These are phyloP conservation scores for Malus hybrid DNA, from an alignment of 331 rosid genomes.

Conservation along the genomic window DNA sequence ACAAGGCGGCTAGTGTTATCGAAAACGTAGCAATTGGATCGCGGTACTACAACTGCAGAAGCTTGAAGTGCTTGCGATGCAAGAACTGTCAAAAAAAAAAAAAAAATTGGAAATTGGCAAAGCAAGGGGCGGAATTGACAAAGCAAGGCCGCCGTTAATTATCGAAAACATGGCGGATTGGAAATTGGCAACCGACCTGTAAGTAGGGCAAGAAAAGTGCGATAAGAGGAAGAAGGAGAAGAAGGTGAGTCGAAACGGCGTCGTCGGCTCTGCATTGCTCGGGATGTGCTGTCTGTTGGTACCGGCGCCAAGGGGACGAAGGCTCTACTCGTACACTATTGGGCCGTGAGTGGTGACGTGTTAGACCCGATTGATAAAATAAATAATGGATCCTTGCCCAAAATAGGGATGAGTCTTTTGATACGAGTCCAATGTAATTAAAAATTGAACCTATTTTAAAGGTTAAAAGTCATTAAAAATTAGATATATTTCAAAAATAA, in stretches of 20 bases:
- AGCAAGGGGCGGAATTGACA: not conserved
- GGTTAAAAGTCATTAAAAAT: not conserved
- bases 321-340: not conserved
- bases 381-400: too few relatives aligned
- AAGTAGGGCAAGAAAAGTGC: not conserved
- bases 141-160: not conserved
- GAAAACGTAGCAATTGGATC: constrained; percentile 70
- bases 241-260: constrained; percentile 1
- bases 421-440: too few relatives aligned
- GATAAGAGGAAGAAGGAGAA: not conserved
- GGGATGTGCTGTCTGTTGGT: not conserved
- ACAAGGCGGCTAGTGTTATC: constrained; percentile 75
- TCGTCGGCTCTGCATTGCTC: constrained; percentile 12
- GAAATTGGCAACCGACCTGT: constrained; percentile 7
- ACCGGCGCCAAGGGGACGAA: not conserved
- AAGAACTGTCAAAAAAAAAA: constrained; percentile 37
- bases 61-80: constrained; percentile 32
- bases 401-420: too few relatives aligned
- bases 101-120: not conserved
- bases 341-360: not conserved
- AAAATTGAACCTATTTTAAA: too few relatives aligned
- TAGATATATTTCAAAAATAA: too few relatives aligned
- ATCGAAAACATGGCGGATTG: not conserved
- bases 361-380: too few relatives aligned
- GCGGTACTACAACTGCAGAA: constrained; percentile 47